Evolutionary conservation across 345 rosid species (phyloP).

Genomic region (Populus davidiana): DNA sequence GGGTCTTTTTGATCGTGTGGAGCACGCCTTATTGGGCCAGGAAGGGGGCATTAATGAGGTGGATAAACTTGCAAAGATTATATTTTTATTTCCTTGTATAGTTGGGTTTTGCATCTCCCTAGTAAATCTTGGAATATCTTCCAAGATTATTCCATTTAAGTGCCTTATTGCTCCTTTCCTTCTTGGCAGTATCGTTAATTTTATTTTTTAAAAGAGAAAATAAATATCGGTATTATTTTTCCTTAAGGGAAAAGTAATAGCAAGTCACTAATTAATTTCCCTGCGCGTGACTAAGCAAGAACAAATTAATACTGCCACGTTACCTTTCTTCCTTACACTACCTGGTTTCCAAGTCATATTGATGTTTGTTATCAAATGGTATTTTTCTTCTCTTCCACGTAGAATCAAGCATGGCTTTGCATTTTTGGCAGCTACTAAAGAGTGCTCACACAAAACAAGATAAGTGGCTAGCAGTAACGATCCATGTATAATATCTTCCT

Average conservation of each 20-base stretch:
- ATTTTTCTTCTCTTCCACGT: neutral
- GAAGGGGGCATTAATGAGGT: neutral
- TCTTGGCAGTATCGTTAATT: neutral
- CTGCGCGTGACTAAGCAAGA: neutral
- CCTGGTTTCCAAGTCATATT: neutral
- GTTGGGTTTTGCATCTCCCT: neutral
- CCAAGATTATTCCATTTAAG: neutral
- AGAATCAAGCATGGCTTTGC: neutral
- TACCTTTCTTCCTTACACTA: no score
- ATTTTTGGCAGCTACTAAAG: no score
- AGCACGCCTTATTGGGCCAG: conserved; percentile 9
- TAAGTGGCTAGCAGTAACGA: no score
- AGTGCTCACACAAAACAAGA: no score
- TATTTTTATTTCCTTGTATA: neutral
- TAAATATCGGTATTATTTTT: neutral
- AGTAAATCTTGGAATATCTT: conserved; percentile 1
- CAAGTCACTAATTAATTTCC: neutral
- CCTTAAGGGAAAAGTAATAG: neutral
- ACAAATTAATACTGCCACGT: neutral
- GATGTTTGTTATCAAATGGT: neutral
- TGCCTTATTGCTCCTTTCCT: neutral
- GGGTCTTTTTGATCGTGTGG: conserved; percentile 17
- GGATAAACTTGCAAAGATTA: conserved; percentile 7
- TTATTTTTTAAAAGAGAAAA: neutral
- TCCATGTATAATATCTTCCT: neutral